A percentile compares a stretch with the other conserved stretches of the same genome.
phyloP scores from a whole-genome alignment of 495 filamentous ascomycete genomes.

The Cercophora scortea region DNA sequence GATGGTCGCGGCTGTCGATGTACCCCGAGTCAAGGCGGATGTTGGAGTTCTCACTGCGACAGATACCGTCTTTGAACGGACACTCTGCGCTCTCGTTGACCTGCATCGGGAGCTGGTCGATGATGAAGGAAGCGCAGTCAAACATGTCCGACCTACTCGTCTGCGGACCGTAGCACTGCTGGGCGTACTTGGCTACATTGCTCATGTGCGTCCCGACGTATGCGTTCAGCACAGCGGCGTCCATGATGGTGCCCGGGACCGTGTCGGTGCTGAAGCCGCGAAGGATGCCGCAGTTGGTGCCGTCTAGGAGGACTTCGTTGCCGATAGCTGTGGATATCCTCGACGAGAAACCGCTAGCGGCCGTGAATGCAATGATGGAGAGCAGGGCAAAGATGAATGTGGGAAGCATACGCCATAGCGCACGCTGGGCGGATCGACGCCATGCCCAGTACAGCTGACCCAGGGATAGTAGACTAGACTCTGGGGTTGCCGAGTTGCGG shows the following conservation, averaged over 20 bases:
- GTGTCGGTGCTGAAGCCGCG: background rate
- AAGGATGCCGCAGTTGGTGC: background rate
- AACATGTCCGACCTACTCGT: background rate
- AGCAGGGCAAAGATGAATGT: background rate
- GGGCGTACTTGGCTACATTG: slow-evolving; percentile 9
- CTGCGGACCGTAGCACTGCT: slow-evolving; percentile 4
- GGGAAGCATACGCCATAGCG: background rate
- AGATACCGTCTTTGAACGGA: slow-evolving; percentile 7
- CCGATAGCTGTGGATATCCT: slow-evolving; percentile 1
- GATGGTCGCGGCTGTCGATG: slow-evolving; percentile 8
- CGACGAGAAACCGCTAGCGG: background rate
- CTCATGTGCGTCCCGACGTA: background rate
- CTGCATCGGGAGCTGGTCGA: background rate
- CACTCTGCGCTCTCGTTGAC: slow-evolving; percentile 8
- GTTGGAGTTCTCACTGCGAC: slow-evolving; percentile 7
- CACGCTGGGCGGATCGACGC: background rate
- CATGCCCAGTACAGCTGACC: slow-evolving; percentile 1
- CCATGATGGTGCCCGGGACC: background rate
- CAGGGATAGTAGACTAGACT: background rate
- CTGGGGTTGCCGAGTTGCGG: slow-evolving; percentile 6
- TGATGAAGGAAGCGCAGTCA: slow-evolving; percentile 5
- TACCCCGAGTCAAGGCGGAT: slow-evolving; percentile 10
- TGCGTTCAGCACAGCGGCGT: background rate
- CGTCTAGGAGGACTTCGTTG: background rate
- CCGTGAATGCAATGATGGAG: background rate